Percentiles rank a stretch among this genome's conserved stretches.
Conservation (phyloP, 495 filamentous ascomycete genomes). For the Glutinoglossum americanum region DNA sequence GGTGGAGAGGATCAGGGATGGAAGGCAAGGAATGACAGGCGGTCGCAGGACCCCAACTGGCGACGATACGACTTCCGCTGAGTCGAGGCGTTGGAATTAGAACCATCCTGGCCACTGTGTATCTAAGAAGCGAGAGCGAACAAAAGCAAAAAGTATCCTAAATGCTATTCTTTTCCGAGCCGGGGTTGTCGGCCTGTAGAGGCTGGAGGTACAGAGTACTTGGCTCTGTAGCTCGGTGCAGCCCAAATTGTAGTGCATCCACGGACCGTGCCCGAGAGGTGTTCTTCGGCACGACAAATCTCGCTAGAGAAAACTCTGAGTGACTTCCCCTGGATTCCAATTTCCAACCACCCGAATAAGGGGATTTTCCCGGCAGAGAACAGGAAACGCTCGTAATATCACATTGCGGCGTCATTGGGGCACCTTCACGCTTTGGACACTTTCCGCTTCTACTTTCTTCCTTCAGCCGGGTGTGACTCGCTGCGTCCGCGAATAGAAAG, state of each 20-base stretch:
- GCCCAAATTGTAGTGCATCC: neutral
- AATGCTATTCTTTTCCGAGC: neutral
- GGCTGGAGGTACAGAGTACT: neutral
- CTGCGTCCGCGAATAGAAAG: neutral
- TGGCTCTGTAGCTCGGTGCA: neutral
- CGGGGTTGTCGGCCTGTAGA: neutral
- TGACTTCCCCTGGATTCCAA: neutral
- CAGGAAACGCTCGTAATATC: neutral
- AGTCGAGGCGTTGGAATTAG: too few species aligned
- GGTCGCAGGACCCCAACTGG: too few species aligned
- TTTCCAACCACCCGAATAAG: neutral
- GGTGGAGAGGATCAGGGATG: too few species aligned
- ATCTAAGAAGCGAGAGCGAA: neutral
- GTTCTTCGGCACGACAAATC: neutral
- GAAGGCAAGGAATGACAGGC: too few species aligned
- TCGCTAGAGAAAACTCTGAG: slow-evolving; percentile 1
- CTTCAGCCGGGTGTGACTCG: neutral
- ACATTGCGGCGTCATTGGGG: neutral
- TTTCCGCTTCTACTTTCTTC: neutral
- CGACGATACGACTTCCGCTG: too few species aligned
- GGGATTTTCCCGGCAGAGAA: neutral
- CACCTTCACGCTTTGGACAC: neutral
- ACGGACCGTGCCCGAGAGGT: neutral
- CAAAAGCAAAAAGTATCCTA: too few species aligned
- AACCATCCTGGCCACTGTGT: neutral